These are phyloP conservation scores for Cercophora sp. DNA, from an alignment of 495 filamentous ascomycete species.

Conservation along the genomic window DNA sequence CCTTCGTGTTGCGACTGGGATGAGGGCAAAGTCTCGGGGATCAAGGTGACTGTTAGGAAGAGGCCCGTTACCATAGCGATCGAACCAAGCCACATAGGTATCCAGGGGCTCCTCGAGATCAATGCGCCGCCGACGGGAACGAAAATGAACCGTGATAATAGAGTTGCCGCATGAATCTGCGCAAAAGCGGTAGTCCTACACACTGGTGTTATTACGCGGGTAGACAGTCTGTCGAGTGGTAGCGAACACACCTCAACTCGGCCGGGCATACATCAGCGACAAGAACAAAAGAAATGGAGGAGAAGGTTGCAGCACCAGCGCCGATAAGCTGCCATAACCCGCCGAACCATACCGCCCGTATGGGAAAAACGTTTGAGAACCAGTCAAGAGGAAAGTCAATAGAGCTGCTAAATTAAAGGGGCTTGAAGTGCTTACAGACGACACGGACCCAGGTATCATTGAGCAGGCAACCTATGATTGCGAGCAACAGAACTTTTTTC, in stretches of 20 bases:
- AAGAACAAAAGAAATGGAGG: conserved; percentile 50
- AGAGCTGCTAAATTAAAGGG: not conserved
- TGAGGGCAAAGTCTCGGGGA: conserved; percentile 40
- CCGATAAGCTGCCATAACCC: conserved; percentile 48
- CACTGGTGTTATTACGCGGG: not conserved
- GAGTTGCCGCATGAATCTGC: conserved; percentile 33
- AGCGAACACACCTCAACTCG: conserved; percentile 9
- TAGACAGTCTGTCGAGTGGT: not conserved
- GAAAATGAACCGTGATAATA: conserved; percentile 13
- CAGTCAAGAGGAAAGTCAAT: conserved; percentile 10
- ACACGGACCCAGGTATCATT: conserved; percentile 33
- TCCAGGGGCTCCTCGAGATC: conserved; percentile 44
- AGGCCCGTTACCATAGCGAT: conserved; percentile 37
- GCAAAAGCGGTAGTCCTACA: conserved; percentile 49
- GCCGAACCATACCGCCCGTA: conserved; percentile 49
- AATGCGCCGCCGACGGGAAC: conserved; percentile 46
- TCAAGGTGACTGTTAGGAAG: conserved; percentile 21
- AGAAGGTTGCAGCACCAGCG: conserved; percentile 46
- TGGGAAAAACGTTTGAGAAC: conserved; percentile 39
- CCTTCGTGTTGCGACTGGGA: not conserved
- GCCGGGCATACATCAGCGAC: conserved; percentile 53
- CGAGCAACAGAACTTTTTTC: conserved; percentile 35
- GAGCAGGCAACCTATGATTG: conserved; percentile 28
- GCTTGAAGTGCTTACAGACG: conserved; percentile 18
- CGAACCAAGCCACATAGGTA: conserved; percentile 48